Evolutionary conservation across 2,329 filamentous ascomycete species (phyloP).

Genomic region (Cryphonectria naterciae): DNA sequence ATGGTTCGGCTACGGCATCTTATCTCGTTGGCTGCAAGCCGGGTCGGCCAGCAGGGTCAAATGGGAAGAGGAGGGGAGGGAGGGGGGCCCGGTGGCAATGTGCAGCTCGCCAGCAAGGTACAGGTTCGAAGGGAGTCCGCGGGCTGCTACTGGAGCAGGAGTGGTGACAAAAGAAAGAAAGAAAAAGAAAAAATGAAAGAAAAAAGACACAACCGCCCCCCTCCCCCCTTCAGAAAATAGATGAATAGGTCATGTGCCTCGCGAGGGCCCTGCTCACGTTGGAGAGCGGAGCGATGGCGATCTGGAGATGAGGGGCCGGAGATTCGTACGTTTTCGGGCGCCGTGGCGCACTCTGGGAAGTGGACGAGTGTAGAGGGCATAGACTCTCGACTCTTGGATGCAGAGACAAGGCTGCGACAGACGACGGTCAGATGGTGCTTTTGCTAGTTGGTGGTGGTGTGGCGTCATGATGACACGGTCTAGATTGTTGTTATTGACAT

Average conservation of each 20-base stretch:
- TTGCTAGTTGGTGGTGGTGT: not conserved
- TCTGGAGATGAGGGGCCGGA: slow-evolving; percentile 1
- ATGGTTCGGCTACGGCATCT: slow-evolving; percentile 10
- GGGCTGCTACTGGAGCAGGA: not conserved
- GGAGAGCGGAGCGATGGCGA: not conserved
- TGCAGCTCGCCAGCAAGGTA: not conserved
- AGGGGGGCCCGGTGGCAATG: not conserved
- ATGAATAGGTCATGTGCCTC: not conserved
- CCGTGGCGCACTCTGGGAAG: not conserved
- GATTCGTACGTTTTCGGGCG: slow-evolving; percentile 2
- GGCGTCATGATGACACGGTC: not conserved
- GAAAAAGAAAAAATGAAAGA: not conserved
- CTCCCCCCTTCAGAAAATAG: not conserved
- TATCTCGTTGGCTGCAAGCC: slow-evolving; percentile 5
- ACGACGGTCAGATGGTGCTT: not conserved
- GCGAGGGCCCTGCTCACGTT: not conserved
- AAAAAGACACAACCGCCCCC: not conserved
- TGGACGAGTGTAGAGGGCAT: not conserved
- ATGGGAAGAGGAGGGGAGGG: not conserved
- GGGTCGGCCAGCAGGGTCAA: not conserved
- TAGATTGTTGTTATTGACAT: no score
- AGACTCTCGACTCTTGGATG: not conserved
- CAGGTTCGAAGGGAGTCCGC: not conserved
- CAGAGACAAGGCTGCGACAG: not conserved
- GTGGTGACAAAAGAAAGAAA: not conserved